Evolutionary conservation across 2,329 filamentous ascomycete genomes (phyloP).

Genomic region (Trichoderma atroviride): DNA sequence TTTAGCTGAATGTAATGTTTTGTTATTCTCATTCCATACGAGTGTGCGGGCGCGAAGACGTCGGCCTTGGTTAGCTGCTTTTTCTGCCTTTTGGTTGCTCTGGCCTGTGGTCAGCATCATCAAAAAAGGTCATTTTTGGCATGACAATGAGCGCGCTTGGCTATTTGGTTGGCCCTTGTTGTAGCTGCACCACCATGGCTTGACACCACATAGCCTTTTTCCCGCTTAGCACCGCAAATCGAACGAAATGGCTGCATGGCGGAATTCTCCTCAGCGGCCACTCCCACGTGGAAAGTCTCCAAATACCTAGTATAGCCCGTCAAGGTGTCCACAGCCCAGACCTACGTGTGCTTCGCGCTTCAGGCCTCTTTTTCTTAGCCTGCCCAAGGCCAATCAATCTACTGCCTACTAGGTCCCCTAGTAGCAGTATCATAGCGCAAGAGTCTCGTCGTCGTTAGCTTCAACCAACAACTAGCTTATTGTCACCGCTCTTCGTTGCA

Average conservation of each 20-base stretch:
- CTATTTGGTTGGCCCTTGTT: not conserved
- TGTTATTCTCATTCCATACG: not conserved
- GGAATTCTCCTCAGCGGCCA: conserved; percentile 12
- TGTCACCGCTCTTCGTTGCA: conserved; percentile 19
- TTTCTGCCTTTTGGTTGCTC: not conserved
- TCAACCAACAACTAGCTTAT: conserved; percentile 15
- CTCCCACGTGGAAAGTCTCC: conserved; percentile 26
- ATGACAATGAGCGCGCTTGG: not conserved
- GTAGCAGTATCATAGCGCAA: not conserved
- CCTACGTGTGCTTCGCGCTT: not conserved
- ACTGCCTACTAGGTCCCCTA: not conserved
- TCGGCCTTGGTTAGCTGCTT: not conserved
- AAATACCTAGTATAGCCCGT: not conserved
- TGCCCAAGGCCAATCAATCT: not conserved
- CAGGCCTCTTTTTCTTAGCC: not conserved
- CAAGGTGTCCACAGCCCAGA: not conserved
- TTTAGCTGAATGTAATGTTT: not conserved
- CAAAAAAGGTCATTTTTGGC: not conserved
- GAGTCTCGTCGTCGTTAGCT: not conserved
- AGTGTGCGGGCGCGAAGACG: conserved; percentile 15
- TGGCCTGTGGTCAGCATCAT: conserved; percentile 9
- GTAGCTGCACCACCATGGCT: not conserved
- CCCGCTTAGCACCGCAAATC: conserved; percentile 10
- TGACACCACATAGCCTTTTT: conserved; percentile 12
- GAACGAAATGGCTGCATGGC: not conserved